Evolutionary conservation across 352 stramenopile species (phyloP), one percentile per base, ranked within the genome.

Genomic region (Globisporangium lucens): DNA sequence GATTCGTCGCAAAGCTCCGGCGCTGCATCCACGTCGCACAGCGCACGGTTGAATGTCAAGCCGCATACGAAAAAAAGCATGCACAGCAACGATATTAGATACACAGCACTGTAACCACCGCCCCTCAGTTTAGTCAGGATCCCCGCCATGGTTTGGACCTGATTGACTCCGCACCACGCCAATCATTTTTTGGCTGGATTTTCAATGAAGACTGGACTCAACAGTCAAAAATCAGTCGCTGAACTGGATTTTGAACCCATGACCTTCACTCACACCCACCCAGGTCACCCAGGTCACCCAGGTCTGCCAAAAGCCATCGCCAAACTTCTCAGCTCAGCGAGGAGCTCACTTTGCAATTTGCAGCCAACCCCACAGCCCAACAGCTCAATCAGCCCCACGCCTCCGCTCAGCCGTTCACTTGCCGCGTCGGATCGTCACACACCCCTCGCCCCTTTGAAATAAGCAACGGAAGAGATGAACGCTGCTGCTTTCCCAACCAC

Each of bases 321-420:
- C 20, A 43, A 24, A 27, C 12, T 33, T 36, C 3, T 3, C 17
- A 29, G 3, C 29, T 46, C 12, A 46, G 12, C 38, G 12, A 49
- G 41, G 27, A 30, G 47, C 57, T 75, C 67, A 78, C 41, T 75
- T 59, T 41, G 51, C 57, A 71, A 73, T 67, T 66, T 53, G 63
- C 67, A 56, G 12, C 36, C 36, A 43, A 43, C 10, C 38, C 38
- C 12, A 20, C 38, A 46, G 17, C 52, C 41, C 63, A 49, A 58
- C 17, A n/a, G 53, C 57, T 69, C 10, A 43, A n/a, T 13, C 35
- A 12, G 24, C 27, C 49, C 0, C 51, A 13, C 29, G 15, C 27
- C 53, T 58, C 55, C 35, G 8, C 36, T 60, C 53, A 47, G 13
- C 13, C 38, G 4, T 49, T 49, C 41, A n/a, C 41, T 49, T n/a